These are phyloP conservation scores for Quercus mongolica DNA, from an alignment of 306 rosid species.

Conservation along the genomic window DNA sequence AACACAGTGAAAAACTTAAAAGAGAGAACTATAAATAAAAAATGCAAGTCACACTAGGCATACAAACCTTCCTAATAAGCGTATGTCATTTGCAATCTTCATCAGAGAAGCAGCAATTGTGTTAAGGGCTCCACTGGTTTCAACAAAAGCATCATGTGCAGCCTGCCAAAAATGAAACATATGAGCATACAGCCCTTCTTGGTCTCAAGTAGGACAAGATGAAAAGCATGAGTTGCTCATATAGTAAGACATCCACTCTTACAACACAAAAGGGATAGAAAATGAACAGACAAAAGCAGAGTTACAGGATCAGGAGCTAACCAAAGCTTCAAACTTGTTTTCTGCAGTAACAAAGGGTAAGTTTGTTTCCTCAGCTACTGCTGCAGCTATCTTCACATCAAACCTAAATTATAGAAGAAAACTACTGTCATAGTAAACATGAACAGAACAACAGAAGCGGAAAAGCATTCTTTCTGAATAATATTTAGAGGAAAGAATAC, in stretches of 20 bases:
- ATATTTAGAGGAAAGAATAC: background rate
- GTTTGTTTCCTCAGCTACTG: constrained; percentile 88
- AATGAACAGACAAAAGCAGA: background rate
- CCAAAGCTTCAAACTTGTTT: constrained; percentile 99
- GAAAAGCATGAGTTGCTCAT: constrained; percentile 8
- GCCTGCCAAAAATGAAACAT: constrained; percentile 56
- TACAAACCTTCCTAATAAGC: constrained; percentile 84
- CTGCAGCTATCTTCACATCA: constrained; percentile 91
- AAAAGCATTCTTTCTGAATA: background rate
- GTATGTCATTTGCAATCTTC: constrained; percentile 95
- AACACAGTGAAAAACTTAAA: constrained; percentile 20
- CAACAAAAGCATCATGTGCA: constrained; percentile 98
- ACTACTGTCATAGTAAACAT: constrained; percentile 10
- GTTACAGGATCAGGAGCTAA: constrained; percentile 37
- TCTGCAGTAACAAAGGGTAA: constrained; percentile 91
- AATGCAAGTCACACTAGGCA: constrained; percentile 4
- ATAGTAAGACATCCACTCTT: background rate
- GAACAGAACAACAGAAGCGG: background rate
- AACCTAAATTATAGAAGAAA: constrained; percentile 48
- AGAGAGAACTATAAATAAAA: background rate
- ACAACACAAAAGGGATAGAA: background rate
- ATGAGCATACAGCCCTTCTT: constrained; percentile 18
- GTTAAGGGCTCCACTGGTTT: constrained; percentile 88
- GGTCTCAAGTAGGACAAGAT: constrained; percentile 15
- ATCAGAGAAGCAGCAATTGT: constrained; percentile 83